Percentiles rank a stretch among this genome's conserved stretches.
These are phyloP conservation scores for Fomitopsis palustris DNA, from an alignment of 1,284 basidiomycete genomes.

Conservation along the genomic window DNA sequence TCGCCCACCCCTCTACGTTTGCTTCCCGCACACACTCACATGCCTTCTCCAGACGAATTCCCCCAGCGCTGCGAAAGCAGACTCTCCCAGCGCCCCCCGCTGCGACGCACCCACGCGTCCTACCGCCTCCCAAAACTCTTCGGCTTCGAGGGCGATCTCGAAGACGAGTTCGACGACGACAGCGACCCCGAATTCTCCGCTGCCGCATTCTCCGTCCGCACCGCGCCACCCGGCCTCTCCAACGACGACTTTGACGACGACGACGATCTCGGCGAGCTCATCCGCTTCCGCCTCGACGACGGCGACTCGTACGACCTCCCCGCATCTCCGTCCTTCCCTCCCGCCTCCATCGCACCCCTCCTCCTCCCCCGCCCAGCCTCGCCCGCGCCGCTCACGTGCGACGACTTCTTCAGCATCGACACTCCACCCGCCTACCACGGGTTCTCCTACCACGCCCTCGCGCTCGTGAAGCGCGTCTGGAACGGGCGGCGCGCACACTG, in stretches of 20 bases:
- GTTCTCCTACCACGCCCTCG: conserved; percentile 4
- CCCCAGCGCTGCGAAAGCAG: conserved; percentile 3
- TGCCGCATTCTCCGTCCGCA: not conserved
- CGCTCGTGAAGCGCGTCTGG: conserved; percentile 6
- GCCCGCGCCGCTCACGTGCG: not conserved
- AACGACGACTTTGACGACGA: not conserved
- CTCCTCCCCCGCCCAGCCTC: not conserved
- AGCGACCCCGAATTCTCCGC: conserved; percentile 1
- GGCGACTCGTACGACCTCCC: not conserved
- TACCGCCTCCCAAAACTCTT: not conserved
- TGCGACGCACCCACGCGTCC: conserved; percentile 1
- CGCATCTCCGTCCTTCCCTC: not conserved
- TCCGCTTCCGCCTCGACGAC: not conserved
- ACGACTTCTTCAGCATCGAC: conserved; percentile 1
- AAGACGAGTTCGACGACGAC: conserved; percentile 6
- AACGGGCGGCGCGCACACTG: not conserved
- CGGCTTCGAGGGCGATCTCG: not conserved
- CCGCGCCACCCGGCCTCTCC: not conserved
- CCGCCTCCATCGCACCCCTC: not conserved
- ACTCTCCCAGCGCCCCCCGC: not conserved
- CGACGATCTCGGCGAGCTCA: conserved; percentile 4
- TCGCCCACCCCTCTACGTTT: not conserved
- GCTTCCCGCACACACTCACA: not conserved
- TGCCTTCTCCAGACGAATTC: not conserved
- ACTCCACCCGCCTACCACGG: conserved; percentile 4